Conservation (phyloP, 768 basidiomycete species). For the Mycena sanguinolenta region DNA sequence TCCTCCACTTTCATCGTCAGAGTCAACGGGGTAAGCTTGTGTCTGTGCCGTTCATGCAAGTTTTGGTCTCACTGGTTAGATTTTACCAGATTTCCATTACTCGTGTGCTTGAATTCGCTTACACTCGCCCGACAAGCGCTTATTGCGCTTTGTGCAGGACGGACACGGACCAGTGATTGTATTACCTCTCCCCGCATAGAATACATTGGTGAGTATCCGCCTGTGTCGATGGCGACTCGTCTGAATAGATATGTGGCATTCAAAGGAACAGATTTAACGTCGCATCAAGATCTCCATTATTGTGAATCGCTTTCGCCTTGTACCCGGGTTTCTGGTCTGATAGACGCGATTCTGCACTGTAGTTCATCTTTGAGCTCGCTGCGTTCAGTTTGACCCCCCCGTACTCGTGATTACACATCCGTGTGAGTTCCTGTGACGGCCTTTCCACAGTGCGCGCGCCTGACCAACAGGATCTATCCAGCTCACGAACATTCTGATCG, state of each 20-base stretch:
- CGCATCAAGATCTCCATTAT: neutral
- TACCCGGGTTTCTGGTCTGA: neutral
- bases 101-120: slow-evolving; percentile 7
- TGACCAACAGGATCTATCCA: slow-evolving; percentile 8
- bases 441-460: neutral
- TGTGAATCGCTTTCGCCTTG: neutral
- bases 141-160: neutral
- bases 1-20: slow-evolving; percentile 1
- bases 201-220: neutral
- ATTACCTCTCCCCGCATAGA: neutral
- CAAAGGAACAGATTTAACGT: neutral
- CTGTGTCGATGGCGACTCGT: neutral
- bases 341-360: neutral
- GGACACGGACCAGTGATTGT: neutral
- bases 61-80: neutral
- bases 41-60: neutral
- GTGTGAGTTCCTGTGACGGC: slow-evolving; percentile 7
- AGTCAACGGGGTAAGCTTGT: no score
- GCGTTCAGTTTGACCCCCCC: neutral
- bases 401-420: slow-evolving; percentile 17
- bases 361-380: neutral
- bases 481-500: neutral
- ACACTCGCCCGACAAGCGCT: neutral
- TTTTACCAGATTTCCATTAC: neutral
- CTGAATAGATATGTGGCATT: neutral